Evolutionary conservation across 2,329 filamentous ascomycete species (phyloP).

Genomic region (Cercospora citrullina): DNA sequence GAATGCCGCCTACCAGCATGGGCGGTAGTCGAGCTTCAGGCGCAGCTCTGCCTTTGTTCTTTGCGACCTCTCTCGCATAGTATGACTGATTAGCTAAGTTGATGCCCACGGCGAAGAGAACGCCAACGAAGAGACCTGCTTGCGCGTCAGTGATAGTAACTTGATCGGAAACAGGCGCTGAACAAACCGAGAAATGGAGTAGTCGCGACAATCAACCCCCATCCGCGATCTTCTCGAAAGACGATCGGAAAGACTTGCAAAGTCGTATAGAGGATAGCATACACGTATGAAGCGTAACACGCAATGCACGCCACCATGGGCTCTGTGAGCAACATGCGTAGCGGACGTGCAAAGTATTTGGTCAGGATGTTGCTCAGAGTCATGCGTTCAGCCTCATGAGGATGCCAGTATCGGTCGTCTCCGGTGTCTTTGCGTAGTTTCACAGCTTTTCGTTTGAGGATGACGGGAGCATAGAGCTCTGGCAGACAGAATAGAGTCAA

Average conservation of each 20-base stretch:
- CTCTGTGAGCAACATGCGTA: slow-evolving; percentile 50
- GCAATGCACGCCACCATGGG: slow-evolving; percentile 47
- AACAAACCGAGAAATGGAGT: slow-evolving; percentile 38
- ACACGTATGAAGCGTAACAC: slow-evolving; percentile 37
- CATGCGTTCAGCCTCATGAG: slow-evolving; percentile 48
- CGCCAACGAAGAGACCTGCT: slow-evolving; percentile 45
- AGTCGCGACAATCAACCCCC: slow-evolving; percentile 45
- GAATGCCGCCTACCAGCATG: slow-evolving; percentile 47
- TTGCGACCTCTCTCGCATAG: slow-evolving; percentile 43
- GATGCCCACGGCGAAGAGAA: slow-evolving; percentile 44
- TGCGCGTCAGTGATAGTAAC: background rate
- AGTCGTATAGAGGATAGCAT: slow-evolving; percentile 50
- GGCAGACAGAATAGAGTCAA: slow-evolving; percentile 40
- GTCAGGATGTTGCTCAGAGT: slow-evolving; percentile 44
- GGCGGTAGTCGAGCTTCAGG: slow-evolving; percentile 46
- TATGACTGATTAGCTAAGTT: slow-evolving; percentile 52
- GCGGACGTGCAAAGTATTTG: slow-evolving; percentile 46
- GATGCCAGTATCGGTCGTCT: slow-evolving; percentile 46
- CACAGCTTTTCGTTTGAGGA: slow-evolving; percentile 44
- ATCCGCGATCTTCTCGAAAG: slow-evolving; percentile 47
- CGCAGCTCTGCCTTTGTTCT: slow-evolving; percentile 38
- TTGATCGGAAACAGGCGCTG: slow-evolving; percentile 39
- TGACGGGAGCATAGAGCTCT: slow-evolving; percentile 44
- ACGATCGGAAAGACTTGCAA: slow-evolving; percentile 53
- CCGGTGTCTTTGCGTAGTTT: slow-evolving; percentile 42